A percentile compares a stretch with the other conserved stretches of the same genome.
Conservation (phyloP, 2,329 filamentous ascomycete species). For the Pseudophaeomoniella oleicola region DNA sequence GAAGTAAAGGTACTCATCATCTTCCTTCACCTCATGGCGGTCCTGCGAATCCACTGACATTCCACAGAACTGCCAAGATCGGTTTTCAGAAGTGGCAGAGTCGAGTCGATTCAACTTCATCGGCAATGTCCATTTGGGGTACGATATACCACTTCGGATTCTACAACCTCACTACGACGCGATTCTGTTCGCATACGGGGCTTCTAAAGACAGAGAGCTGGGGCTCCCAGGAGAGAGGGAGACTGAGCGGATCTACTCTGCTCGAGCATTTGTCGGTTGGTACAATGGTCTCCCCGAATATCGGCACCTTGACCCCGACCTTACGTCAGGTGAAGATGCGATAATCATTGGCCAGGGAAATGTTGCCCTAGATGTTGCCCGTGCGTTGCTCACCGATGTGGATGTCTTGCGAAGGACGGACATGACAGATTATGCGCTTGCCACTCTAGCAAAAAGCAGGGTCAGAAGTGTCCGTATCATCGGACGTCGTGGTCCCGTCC, state of each 20-base stretch:
- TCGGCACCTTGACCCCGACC: conserved; percentile 54
- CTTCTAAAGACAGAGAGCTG: conserved; percentile 66
- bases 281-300: conserved; percentile 91
- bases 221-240: conserved; percentile 63
- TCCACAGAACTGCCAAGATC: conserved; percentile 77
- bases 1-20: conserved; percentile 83
- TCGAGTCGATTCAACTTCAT: conserved; percentile 78
- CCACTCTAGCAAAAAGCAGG: conserved; percentile 54
- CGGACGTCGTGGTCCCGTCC: conserved; percentile 75
- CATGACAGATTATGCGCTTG: conserved; percentile 72
- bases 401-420: conserved; percentile 67
- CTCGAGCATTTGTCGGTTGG: conserved; percentile 91
- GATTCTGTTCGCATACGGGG: conserved; percentile 84
- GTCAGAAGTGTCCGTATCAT: conserved; percentile 75
- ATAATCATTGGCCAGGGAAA: conserved; percentile 91
- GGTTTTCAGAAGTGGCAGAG: conserved; percentile 74
- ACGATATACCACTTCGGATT: conserved; percentile 48
- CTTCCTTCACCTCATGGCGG: not conserved
- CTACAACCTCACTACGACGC: conserved; percentile 80
- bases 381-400: conserved; percentile 67
- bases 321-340: conserved; percentile 64
- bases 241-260: conserved; percentile 52
- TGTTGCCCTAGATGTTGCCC: conserved; percentile 83
- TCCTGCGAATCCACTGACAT: not conserved
- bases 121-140: conserved; percentile 73